phyloP scores from a whole-genome alignment of 1,139 yeast genomes.

The Arxiozyma bovina region DNA sequence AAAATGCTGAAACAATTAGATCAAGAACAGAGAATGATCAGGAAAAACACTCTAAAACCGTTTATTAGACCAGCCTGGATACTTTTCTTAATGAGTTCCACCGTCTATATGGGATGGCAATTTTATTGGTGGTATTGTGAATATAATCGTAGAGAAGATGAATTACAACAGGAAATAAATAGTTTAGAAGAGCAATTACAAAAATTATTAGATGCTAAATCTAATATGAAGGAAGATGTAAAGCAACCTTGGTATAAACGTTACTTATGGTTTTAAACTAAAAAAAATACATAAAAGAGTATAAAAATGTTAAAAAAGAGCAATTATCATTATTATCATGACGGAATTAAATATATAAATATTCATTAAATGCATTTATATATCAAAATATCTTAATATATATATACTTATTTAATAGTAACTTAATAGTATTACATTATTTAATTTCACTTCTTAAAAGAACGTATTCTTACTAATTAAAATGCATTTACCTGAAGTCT shows the following conservation, averaged over 20 bases:
- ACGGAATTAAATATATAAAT: background rate
- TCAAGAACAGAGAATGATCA: conserved; percentile 15
- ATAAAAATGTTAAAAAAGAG: no score
- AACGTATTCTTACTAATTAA: conserved; percentile 24
- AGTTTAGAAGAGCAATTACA: conserved; percentile 16
- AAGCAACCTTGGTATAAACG: conserved; percentile 3
- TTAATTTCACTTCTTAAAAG: conserved; percentile 2
- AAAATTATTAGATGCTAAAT: conserved; percentile 2
- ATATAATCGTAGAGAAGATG: conserved; percentile 26
- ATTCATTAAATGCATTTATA: background rate
- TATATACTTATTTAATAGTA: background rate
- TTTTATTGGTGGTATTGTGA: conserved; percentile 32
- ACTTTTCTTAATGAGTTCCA: conserved; percentile 26
- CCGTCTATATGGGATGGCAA: conserved; percentile 27
- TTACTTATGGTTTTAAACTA: background rate
- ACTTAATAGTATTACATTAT: no score
- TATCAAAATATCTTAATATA: background rate
- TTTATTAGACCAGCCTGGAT: conserved; percentile 27
- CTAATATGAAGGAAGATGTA: background rate
- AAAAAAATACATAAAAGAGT: no score
- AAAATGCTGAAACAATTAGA: conserved; percentile 22
- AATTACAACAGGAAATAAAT: conserved; percentile 13
- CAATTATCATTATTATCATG: background rate
- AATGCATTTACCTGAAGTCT: conserved; percentile 24
- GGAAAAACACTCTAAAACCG: conserved; percentile 16